A percentile compares a stretch with the other conserved stretches of the same genome.
phyloP scores from a whole-genome alignment of 169 alveolate genomes.

The Besnoitia besnoiti region DNA sequence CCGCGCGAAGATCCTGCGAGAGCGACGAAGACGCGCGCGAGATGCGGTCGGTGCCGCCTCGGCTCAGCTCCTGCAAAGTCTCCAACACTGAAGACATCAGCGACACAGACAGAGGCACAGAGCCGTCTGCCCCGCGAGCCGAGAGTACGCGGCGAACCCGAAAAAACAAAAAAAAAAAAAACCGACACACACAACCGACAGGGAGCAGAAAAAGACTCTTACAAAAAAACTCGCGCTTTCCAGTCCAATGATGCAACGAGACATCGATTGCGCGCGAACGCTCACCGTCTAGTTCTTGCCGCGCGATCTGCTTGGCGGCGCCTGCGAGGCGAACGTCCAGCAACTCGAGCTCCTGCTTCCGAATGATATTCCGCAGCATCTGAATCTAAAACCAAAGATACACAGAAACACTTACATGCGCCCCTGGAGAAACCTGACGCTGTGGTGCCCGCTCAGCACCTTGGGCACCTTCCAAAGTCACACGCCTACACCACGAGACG shows the following conservation, averaged over 20 bases:
- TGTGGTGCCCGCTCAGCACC: background rate
- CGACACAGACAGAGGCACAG: background rate
- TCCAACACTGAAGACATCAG: background rate
- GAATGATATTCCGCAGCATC: background rate
- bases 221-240: no score
- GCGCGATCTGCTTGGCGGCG: background rate
- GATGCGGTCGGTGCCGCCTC: background rate
- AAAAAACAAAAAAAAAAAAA: background rate
- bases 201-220: no score
- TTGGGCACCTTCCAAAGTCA: background rate
- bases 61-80: background rate
- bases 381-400: background rate
- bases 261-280: background rate
- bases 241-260: no score
- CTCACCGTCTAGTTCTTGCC: conserved; percentile 24
- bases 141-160: background rate
- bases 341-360: conserved; percentile 6
- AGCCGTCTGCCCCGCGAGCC: no score
- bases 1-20: background rate
- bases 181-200: background rate
- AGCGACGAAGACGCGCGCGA: background rate
- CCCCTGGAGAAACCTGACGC: background rate
- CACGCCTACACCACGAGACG: background rate
- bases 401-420: background rate
- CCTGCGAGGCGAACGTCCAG: conserved; percentile 16